Conservation (phyloP, 306 rosid species). For the Pterocarpus macrocarpus region DNA sequence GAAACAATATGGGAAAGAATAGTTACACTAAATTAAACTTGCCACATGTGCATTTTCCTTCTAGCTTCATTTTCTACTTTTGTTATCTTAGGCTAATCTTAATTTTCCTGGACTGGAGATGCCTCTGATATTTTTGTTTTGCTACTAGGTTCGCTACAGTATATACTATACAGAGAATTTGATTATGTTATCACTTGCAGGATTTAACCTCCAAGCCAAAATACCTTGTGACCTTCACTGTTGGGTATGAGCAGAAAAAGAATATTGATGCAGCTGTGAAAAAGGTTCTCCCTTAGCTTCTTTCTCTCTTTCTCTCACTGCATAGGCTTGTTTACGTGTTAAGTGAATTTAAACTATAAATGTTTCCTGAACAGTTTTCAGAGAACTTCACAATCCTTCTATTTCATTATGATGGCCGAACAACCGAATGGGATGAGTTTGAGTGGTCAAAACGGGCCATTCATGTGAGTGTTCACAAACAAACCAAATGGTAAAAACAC, state of each 20-base stretch:
- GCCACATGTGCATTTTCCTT: conserved; percentile 6
- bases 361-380: conserved; percentile 76
- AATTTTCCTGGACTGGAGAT: background rate
- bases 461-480: conserved; percentile 89
- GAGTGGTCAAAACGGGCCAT: conserved; percentile 95
- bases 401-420: conserved; percentile 96
- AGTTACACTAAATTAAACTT: background rate
- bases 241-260: conserved; percentile 79
- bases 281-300: conserved; percentile 63
- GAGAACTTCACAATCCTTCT: conserved; percentile 86
- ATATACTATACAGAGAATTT: conserved; percentile 32
- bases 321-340: background rate
- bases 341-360: conserved; percentile 46
- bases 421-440: conserved; percentile 95
- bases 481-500: conserved; percentile 86
- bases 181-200: conserved; percentile 62
- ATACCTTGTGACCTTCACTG: conserved; percentile 94
- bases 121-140: no score
- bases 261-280: conserved; percentile 90
- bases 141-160: background rate
- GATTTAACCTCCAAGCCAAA: conserved; percentile 79
- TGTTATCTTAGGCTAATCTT: background rate
- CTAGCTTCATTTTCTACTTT: conserved; percentile 5
- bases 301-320: background rate
- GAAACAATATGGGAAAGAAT: background rate